These are phyloP conservation scores for Pseudomassariella vexata DNA, from an alignment of 2,329 filamentous ascomycete genomes.

Conservation along the genomic window DNA sequence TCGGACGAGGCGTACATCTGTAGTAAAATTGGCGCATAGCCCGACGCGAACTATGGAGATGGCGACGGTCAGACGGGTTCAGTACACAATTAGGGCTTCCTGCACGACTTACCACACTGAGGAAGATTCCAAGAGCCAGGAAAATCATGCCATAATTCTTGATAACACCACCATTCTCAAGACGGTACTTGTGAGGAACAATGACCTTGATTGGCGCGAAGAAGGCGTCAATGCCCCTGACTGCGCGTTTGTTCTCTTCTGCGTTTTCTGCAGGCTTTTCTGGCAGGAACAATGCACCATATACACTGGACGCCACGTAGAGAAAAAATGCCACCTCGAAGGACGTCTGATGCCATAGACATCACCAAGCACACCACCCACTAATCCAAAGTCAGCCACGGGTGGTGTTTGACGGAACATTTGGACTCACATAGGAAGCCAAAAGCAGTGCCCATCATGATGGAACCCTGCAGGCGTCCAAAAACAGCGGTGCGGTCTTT, in stretches of 20 bases:
- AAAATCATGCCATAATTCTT: constrained; percentile 59
- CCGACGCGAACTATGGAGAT: constrained; percentile 50
- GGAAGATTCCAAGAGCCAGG: constrained; percentile 59
- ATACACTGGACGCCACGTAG: constrained; percentile 41
- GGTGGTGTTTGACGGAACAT: not conserved
- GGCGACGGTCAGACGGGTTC: constrained; percentile 4
- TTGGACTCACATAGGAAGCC: constrained; percentile 49
- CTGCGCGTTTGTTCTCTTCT: constrained; percentile 13
- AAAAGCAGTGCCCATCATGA: constrained; percentile 61
- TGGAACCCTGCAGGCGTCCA: constrained; percentile 56
- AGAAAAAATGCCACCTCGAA: constrained; percentile 58
- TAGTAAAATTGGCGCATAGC: constrained; percentile 58
- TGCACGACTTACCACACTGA: constrained; percentile 48
- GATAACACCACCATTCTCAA: constrained; percentile 41
- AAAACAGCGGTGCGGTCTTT: constrained; percentile 57
- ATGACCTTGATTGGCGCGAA: constrained; percentile 60
- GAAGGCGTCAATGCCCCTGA: constrained; percentile 43
- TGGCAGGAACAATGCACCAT: constrained; percentile 35
- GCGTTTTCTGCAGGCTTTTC: constrained; percentile 16
- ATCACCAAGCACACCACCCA: constrained; percentile 61
- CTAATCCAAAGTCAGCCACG: no score
- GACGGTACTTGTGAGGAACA: constrained; percentile 47
- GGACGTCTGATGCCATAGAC: constrained; percentile 56
- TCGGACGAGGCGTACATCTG: constrained; percentile 53
- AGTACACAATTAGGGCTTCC: constrained; percentile 1